Percentiles rank a stretch among this genome's conserved stretches.
These are phyloP conservation scores for Cystofilobasidium capitatum DNA, from an alignment of 768 basidiomycete species.

Conservation along the genomic window DNA sequence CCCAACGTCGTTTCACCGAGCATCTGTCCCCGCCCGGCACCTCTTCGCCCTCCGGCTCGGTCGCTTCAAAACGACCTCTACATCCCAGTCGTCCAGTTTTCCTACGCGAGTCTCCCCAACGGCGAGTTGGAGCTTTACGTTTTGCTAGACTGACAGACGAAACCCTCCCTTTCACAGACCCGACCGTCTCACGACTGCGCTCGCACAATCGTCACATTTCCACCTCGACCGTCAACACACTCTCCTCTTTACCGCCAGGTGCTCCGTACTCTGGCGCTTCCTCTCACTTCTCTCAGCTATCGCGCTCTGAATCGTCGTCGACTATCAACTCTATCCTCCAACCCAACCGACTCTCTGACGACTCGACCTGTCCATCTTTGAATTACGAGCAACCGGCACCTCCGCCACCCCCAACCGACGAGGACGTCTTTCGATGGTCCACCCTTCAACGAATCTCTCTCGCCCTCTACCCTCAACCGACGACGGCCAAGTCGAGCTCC, in stretches of 20 bases:
- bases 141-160: neutral
- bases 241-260: neutral
- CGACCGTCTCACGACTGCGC: constrained; percentile 38
- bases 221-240: constrained; percentile 29
- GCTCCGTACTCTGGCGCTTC: neutral
- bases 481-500: neutral
- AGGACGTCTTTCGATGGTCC: constrained; percentile 18
- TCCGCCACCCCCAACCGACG: neutral
- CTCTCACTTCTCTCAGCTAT: constrained; percentile 27
- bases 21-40: constrained; percentile 15
- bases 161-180: constrained; percentile 27
- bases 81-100: constrained; percentile 21
- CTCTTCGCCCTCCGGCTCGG: constrained; percentile 19
- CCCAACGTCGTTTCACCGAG: constrained; percentile 7
- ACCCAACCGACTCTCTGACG: no score
- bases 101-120: constrained; percentile 8
- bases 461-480: constrained; percentile 9
- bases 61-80: constrained; percentile 21
- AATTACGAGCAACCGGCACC: no score
- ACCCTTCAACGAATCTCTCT: constrained; percentile 23
- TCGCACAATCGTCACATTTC: constrained; percentile 36
- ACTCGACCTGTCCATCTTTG: no score
- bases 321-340: constrained; percentile 23
- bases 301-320: constrained; percentile 25
- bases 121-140: neutral